Evolutionary conservation across 257 asterid species (phyloP).

Genomic region (Solanum etuberosum): DNA sequence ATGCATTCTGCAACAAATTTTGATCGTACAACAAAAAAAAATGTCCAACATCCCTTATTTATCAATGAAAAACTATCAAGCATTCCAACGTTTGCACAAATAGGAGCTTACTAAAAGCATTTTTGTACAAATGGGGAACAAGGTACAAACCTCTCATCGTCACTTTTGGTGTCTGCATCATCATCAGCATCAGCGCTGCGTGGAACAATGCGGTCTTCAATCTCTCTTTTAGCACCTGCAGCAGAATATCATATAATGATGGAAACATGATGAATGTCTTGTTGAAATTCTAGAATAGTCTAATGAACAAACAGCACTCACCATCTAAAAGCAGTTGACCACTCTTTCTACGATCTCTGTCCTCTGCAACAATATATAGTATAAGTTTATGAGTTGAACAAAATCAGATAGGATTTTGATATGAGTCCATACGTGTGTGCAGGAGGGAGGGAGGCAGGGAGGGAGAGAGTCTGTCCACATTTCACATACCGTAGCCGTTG

Average conservation of each 20-base stretch:
- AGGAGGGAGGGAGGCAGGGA: not conserved
- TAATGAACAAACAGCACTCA: slow-evolving; percentile 9
- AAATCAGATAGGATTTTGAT: not conserved
- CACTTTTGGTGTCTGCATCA: slow-evolving; percentile 51
- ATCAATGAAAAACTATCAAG: not conserved
- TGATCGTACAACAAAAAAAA: not conserved
- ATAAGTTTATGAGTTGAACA: not conserved
- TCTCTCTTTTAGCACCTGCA: slow-evolving; percentile 63
- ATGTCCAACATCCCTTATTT: not conserved
- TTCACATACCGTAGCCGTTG: slow-evolving; percentile 13
- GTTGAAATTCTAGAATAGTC: not conserved
- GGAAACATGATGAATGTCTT: not conserved
- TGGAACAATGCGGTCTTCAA: slow-evolving; percentile 69
- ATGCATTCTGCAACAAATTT: not conserved
- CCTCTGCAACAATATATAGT: slow-evolving; percentile 43
- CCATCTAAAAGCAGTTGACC: slow-evolving; percentile 85
- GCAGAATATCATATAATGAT: not conserved
- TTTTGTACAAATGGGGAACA: not conserved
- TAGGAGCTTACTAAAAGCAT: not conserved
- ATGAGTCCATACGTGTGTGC: not conserved
- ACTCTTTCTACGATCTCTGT: slow-evolving; percentile 77
- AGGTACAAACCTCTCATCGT: slow-evolving; percentile 49
- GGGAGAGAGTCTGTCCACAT: not conserved
- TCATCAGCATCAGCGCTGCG: slow-evolving; percentile 85
- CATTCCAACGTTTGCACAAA: not conserved